Evolutionary conservation across 257 asterid species (phyloP), one percentile per base, ranked within the genome.

Genomic region (Plantago elongata): DNA sequence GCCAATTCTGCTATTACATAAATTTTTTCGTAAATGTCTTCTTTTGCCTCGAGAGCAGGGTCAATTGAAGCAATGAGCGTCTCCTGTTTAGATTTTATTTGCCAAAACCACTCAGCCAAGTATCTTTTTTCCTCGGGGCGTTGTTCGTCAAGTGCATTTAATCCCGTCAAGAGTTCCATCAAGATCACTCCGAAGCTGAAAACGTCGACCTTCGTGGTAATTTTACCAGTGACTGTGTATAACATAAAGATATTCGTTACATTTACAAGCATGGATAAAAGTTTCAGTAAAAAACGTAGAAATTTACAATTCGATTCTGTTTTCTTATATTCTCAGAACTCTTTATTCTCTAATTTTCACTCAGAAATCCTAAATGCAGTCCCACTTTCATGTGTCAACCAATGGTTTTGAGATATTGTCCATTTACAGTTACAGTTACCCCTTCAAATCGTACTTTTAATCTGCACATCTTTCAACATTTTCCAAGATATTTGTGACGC

Each of bases 171-270:
- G 5, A 88, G 83, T 62, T 88, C 96, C 86, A 88, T 76, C 63
- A 85, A 75, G 15, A 88, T 84, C 37, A 88, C 94, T 17, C 96
- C 96, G 14, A 81, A 85, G 84, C 96, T 88, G 84, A 79, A 88
- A 48, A 88, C 87, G 57, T 88, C 96, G 27, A 83, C 88, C 72
- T 85, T 88, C 5, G 92, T 85, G 7, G 95, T 83, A 22, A 88
- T 81, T 73, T 81, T 83, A 18, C 96, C 96, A 0, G 96, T 88
- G 63, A 80, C 92, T 88, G 72, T 1, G 65, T 43, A 11, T 3
- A 44, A n/a, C 40, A 34, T 0, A 67, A 46, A 29, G 63, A 14
- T 10, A 46, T 45, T 54, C 46, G 42, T 45, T 54, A 46, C 13
- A 10, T 34, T 34, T 34, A 34, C 40, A 34, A 34, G 40, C 40